phyloP scores from a whole-genome alignment of 208 protist species.

The Trypanosoma boissoni region DNA sequence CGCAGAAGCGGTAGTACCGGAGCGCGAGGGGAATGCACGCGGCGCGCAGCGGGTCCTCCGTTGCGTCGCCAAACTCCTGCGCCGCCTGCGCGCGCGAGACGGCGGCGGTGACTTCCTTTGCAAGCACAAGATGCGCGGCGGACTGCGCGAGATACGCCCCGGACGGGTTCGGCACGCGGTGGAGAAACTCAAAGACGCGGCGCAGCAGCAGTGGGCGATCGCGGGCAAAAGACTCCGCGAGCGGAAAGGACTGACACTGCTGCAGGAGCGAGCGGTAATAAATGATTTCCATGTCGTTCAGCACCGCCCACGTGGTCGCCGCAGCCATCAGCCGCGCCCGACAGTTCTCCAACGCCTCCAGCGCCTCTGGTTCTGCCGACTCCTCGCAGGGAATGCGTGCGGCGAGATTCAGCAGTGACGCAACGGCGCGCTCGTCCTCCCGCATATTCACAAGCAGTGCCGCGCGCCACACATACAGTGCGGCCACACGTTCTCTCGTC shows the following conservation, averaged over 20 bases:
- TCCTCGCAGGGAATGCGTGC: constrained; percentile 31
- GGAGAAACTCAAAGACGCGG: constrained; percentile 57
- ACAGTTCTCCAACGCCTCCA: constrained; percentile 8
- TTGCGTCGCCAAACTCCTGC: constrained; percentile 59
- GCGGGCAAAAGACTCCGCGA: constrained; percentile 40
- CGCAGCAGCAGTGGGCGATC: constrained; percentile 58
- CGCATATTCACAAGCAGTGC: constrained; percentile 76
- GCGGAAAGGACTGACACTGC: constrained; percentile 49
- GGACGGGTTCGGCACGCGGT: constrained; percentile 17
- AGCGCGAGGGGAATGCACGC: constrained; percentile 64
- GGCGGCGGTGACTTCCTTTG: constrained; percentile 70
- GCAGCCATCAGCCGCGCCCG: constrained; percentile 47
- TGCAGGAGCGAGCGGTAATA: constrained; percentile 69
- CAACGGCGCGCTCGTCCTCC: constrained; percentile 59
- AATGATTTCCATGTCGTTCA: constrained; percentile 85
- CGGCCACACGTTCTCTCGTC: constrained; percentile 51
- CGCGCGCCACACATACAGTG: constrained; percentile 75
- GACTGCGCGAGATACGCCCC: constrained; percentile 52
- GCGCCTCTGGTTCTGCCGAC: background rate
- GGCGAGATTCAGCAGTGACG: constrained; percentile 67
- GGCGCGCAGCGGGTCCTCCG: constrained; percentile 74
- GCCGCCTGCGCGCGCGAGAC: constrained; percentile 67
- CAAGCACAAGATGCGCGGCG: constrained; percentile 70
- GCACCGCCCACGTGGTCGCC: constrained; percentile 61
- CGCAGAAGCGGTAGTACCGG: constrained; percentile 74